Percentiles rank a stretch among this genome's conserved stretches.
Evolutionary conservation across 169 alveolate genomes (phyloP).

Genomic region (Cryptosporidium sp.): DNA sequence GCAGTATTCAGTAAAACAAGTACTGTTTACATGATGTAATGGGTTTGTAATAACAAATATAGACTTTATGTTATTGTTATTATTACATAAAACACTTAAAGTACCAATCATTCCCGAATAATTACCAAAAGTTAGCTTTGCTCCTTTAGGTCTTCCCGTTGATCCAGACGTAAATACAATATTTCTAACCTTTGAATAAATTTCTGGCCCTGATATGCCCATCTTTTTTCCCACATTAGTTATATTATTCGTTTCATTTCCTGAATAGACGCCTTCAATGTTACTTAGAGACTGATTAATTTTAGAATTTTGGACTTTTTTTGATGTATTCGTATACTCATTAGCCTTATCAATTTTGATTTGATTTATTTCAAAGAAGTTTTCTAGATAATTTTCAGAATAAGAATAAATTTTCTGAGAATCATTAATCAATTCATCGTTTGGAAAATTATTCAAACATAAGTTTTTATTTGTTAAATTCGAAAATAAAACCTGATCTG

Average conservation of each 20-base stretch:
- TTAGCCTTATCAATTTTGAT: neutral
- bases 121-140: constrained; percentile 50
- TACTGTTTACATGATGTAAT: constrained; percentile 79
- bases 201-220: neutral
- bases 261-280: neutral
- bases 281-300: neutral
- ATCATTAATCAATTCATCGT: neutral
- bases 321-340: neutral
- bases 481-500: neutral
- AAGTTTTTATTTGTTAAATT: neutral
- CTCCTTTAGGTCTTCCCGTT: constrained; percentile 80
- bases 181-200: constrained; percentile 7
- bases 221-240: neutral
- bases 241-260: neutral
- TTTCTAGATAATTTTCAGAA: neutral
- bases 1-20: constrained; percentile 76
- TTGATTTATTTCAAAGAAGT: neutral
- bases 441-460: neutral
- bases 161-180: constrained; percentile 80
- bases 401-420: neutral
- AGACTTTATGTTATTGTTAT: neutral
- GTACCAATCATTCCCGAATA: constrained; percentile 12
- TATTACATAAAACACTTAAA: constrained; percentile 2
- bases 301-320: neutral
- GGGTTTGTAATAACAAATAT: constrained; percentile 79